Base-by-base conservation (phyloP, 306 rosid genomes). In the Vicia villosa region DNA sequence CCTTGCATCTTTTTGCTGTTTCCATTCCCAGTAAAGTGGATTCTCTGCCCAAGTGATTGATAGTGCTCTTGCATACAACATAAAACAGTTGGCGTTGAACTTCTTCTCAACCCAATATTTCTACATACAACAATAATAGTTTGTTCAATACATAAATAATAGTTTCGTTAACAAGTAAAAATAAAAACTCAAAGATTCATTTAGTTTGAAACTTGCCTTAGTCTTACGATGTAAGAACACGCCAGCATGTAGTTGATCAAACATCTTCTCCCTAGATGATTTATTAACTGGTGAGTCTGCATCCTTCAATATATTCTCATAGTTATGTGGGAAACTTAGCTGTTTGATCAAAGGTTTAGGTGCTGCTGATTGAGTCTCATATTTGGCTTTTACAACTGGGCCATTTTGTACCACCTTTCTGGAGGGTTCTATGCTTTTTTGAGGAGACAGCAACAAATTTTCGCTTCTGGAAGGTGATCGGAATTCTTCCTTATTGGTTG, bases 1-100 rank as follows among this genome's bases (percentile, higher is more conserved):
- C 96, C 90, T 84, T 34, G 74, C 38, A 47, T 86, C 91, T 63
- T 82, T 71, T 11, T 52, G 41, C n/a, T 38, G 56, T 34, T 50
- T 21, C 95, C 95, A 90, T 49, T 24, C 66, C 96, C 95, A 90
- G 37, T 81, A 87, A 34, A 32, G 66, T n/a, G 6, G 5, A 40
- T 79, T 51, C 21, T 88, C 85, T 19, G 32, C 79, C 94, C 94
- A 87, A 11, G 85, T 74, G 73, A 91, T 85, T 21, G 76, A 59
- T 28, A 91, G 89, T 70, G 82, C 84, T 75, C 80, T 82, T 71
- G 97, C 89, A 77, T 79, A 89, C 72, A 91, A 16, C 88, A 82
- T 75, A 67, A 91, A 91, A 72, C 96, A 83, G 72, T 85, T 82
- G 57, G 30, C 10, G 54, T 85, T 79, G 42, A 58, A 42, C 28